phyloP scores from a whole-genome alignment of 2,329 filamentous ascomycete species.

The Colletotrichum magnum region DNA sequence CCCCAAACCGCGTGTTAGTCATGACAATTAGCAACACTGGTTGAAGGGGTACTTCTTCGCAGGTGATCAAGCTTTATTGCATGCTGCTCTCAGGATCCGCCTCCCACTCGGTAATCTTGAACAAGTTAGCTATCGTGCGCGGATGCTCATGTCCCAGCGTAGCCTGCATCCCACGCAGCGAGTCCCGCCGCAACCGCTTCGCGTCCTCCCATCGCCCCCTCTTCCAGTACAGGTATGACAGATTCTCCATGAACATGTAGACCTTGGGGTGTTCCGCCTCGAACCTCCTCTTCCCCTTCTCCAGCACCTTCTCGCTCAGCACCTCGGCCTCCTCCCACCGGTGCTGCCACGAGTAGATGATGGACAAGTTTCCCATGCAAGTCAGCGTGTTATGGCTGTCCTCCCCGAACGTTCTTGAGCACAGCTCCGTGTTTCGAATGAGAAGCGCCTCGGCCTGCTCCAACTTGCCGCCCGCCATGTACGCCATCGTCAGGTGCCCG shows the following conservation, averaged over 20 bases:
- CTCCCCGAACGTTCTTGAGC: slow-evolving; percentile 37
- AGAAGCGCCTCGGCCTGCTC: slow-evolving; percentile 36
- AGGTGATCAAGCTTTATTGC: not conserved
- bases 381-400: slow-evolving; percentile 43
- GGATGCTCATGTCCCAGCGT: not conserved
- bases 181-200: not conserved
- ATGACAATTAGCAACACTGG: too few species aligned
- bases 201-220: not conserved
- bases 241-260: slow-evolving; percentile 35
- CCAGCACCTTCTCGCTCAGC: not conserved
- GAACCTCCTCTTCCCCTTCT: too few species aligned
- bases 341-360: not conserved
- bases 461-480: slow-evolving; percentile 14
- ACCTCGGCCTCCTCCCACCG: not conserved
- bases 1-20: too few species aligned
- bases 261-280: too few species aligned
- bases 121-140: not conserved
- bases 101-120: not conserved
- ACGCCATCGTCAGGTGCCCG: slow-evolving; percentile 1
- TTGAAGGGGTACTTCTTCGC: too few species aligned
- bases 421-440: too few species aligned
- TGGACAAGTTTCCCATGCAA: slow-evolving; percentile 33
- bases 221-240: not conserved
- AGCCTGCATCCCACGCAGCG: not conserved
- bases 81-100: not conserved